Conservation (phyloP, 2,329 filamentous ascomycete species). For the Cladosporium sp. region DNA sequence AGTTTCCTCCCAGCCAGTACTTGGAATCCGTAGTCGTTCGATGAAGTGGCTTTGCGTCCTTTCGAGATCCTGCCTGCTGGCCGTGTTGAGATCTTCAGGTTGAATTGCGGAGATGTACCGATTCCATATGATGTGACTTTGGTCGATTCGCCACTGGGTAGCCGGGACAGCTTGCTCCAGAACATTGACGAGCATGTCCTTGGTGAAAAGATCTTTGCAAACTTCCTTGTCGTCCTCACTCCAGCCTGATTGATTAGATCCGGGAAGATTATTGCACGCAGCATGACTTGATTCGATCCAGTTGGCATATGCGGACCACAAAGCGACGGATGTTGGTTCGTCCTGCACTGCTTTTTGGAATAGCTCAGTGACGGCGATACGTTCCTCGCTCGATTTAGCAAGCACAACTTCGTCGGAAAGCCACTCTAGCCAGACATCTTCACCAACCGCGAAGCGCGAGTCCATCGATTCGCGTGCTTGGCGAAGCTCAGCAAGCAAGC, state of each 20-base stretch:
- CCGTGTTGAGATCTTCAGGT: slow-evolving; percentile 61
- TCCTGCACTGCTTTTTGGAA: slow-evolving; percentile 69
- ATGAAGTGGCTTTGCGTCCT: slow-evolving; percentile 69
- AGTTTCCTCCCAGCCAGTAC: slow-evolving; percentile 72
- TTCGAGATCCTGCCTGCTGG: slow-evolving; percentile 52
- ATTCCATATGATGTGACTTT: slow-evolving; percentile 79
- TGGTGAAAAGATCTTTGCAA: slow-evolving; percentile 70
- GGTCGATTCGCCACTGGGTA: slow-evolving; percentile 71
- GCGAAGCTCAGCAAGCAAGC: slow-evolving; percentile 47
- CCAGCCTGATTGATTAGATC: slow-evolving; percentile 43
- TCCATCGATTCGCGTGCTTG: slow-evolving; percentile 60
- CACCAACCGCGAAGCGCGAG: slow-evolving; percentile 67
- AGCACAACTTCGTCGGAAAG: slow-evolving; percentile 68
- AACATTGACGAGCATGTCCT: slow-evolving; percentile 64
- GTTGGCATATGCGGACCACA: slow-evolving; percentile 78
- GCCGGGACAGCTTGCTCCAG: slow-evolving; percentile 72
- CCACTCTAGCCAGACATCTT: slow-evolving; percentile 75
- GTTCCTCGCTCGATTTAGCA: slow-evolving; percentile 63
- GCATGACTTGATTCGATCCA: slow-evolving; percentile 73
- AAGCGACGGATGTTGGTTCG: slow-evolving; percentile 69
- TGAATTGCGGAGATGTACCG: slow-evolving; percentile 62
- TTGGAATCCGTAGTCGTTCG: slow-evolving; percentile 70
- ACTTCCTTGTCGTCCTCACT: slow-evolving; percentile 67
- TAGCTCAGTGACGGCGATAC: slow-evolving; percentile 69
- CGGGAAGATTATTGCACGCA: slow-evolving; percentile 61